Evolutionary conservation across 495 filamentous ascomycete genomes (phyloP).

Genomic region (Xylaria cubensis): DNA sequence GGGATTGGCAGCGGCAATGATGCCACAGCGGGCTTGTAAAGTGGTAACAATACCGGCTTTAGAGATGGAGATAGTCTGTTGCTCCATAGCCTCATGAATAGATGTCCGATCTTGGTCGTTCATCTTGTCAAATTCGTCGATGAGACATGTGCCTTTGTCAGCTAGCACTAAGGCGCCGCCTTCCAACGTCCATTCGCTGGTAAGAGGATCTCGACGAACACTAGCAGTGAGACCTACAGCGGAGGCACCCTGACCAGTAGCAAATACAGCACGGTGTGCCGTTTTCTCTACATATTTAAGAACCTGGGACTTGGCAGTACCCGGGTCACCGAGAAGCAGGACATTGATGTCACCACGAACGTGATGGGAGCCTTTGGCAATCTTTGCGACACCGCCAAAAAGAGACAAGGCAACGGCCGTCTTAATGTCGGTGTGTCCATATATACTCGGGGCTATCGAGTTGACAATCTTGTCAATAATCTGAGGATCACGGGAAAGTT

Average conservation of each 20-base stretch:
- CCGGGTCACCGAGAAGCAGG: slow-evolving; percentile 94
- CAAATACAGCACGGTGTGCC: slow-evolving; percentile 96
- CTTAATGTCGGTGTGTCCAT: slow-evolving; percentile 97
- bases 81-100: slow-evolving; percentile 99
- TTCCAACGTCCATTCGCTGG: slow-evolving; percentile 97
- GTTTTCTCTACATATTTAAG: slow-evolving; percentile 99
- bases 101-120: slow-evolving; percentile 98
- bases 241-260: slow-evolving; percentile 95
- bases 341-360: slow-evolving; percentile 99
- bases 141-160: slow-evolving; percentile 93
- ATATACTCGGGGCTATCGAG: slow-evolving; percentile 96
- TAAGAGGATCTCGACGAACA: slow-evolving; percentile 94
- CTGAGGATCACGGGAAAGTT: slow-evolving; percentile 83
- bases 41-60: slow-evolving; percentile 99
- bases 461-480: slow-evolving; percentile 94
- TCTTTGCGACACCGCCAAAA: slow-evolving; percentile 95
- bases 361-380: slow-evolving; percentile 80
- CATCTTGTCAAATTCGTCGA: slow-evolving; percentile 99
- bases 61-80: slow-evolving; percentile 99
- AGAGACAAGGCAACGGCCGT: slow-evolving; percentile 93
- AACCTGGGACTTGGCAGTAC: slow-evolving; percentile 97
- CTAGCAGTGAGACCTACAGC: slow-evolving; percentile 98
- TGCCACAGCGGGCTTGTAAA: slow-evolving; percentile 94
- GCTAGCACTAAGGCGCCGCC: slow-evolving; percentile 95
- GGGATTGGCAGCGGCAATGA: slow-evolving; percentile 97